Base-by-base conservation (phyloP, 495 filamentous ascomycete genomes). In the Geopyxis carbonaria region DNA sequence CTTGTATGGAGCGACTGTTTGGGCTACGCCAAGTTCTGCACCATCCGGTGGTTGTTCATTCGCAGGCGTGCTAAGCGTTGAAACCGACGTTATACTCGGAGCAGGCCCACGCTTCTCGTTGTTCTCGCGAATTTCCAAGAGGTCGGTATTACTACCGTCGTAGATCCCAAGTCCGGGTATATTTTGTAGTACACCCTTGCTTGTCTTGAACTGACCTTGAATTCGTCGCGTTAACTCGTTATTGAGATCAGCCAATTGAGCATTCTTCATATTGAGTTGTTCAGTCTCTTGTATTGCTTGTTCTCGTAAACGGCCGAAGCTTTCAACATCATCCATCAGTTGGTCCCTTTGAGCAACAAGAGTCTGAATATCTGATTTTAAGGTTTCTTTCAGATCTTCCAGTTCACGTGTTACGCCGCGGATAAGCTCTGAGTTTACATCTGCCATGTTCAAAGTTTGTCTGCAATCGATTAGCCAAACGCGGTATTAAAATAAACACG, bases 211-310 rank as follows among this genome's bases (percentile, higher is more conserved):
- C 14, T 85, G 70, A 49, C 78, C 83, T 58, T 94, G 87, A 35
- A 95, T 93, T 47, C 84, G 78, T 52, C 93, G 81, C 3, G 89
- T 84, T 22, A 99, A 64, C 53, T 93, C 79, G 48, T 89, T 92
- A 64, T 99, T 95, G 54, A 93, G 62, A 55, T 94, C 84, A 29
- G 79, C 77, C 38, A 99, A 66, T 60, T 95, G 85, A 3, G 80
- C 77, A 52, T 99, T 99, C 66, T 92, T 92, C 40, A 73, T 73
- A 14, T 81, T 86, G 20, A 95, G 66, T 48, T 92, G 80, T 61
- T 94, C 91, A 51, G 92, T 93, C 46, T 99, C 91, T 45, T 87
- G 76, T 57, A 92, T 76, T 42, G 80, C 81, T 58, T 86, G 83
- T 55, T 94, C 86, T 46, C 87, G 82, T 60, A 80, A 73, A 23